These are phyloP conservation scores for Alternaria conjuncta DNA, from an alignment of 2,329 filamentous ascomycete genomes.

Conservation along the genomic window DNA sequence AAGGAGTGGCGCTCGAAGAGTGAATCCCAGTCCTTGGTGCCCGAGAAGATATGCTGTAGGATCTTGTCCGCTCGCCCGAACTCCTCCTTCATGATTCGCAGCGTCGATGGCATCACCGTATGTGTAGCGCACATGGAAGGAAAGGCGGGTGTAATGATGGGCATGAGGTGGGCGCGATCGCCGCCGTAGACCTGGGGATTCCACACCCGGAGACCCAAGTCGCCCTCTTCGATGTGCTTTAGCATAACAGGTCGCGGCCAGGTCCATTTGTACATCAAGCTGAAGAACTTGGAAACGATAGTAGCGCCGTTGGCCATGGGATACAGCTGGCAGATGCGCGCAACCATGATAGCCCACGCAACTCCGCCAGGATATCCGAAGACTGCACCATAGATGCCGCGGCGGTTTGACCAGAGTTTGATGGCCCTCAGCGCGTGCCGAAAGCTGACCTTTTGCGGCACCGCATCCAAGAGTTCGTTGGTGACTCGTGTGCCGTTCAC, in stretches of 20 bases:
- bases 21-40: constrained; percentile 81
- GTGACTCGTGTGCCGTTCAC: constrained; percentile 95
- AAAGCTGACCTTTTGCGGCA: constrained; percentile 90
- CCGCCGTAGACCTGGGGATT: constrained; percentile 87
- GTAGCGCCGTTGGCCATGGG: constrained; percentile 88
- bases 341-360: constrained; percentile 97
- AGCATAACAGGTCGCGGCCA: constrained; percentile 95
- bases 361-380: constrained; percentile 97
- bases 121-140: constrained; percentile 98
- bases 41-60: constrained; percentile 78
- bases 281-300: constrained; percentile 92
- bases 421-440: constrained; percentile 87
- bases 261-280: constrained; percentile 86
- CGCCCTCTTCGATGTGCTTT: constrained; percentile 83
- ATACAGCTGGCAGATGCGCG: constrained; percentile 93
- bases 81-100: constrained; percentile 82
- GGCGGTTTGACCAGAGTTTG: constrained; percentile 93
- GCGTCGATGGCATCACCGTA: constrained; percentile 87
- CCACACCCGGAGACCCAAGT: constrained; percentile 86
- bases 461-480: constrained; percentile 85
- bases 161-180: constrained; percentile 91
- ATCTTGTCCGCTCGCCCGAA: constrained; percentile 79
- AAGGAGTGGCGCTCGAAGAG: constrained; percentile 91
- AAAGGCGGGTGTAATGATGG: constrained; percentile 96
- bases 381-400: constrained; percentile 94